Conservation (phyloP, 352 stramenopile genomes). For the Peronospora farinosa region DNA sequence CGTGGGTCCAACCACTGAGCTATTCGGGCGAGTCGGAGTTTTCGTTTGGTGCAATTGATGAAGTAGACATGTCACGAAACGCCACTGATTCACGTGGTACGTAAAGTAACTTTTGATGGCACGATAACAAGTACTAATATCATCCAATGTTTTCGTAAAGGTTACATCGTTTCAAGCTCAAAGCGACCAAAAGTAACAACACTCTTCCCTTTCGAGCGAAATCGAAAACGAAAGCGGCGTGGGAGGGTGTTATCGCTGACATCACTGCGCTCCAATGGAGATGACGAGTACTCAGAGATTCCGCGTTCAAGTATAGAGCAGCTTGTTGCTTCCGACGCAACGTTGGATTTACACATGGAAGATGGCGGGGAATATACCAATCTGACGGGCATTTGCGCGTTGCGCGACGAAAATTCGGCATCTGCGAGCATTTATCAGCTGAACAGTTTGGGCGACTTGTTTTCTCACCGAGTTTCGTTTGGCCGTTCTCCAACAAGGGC, state of each 20-base stretch:
- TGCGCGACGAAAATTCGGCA: conserved; percentile 23
- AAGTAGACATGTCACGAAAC: conserved; percentile 34
- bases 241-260: conserved; percentile 32
- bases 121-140: background rate
- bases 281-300: conserved; percentile 30
- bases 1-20: conserved; percentile 40
- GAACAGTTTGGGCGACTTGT: conserved; percentile 61
- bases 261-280: conserved; percentile 30
- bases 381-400: conserved; percentile 42
- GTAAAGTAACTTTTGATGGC: background rate
- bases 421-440: conserved; percentile 52
- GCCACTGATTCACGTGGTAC: conserved; percentile 30
- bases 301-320: conserved; percentile 27
- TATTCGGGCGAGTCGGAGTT: conserved; percentile 16
- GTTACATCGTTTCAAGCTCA: conserved; percentile 41
- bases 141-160: conserved; percentile 10
- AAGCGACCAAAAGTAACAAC: conserved; percentile 35
- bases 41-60: conserved; percentile 40
- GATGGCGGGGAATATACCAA: conserved; percentile 57
- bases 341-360: conserved; percentile 50
- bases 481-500: conserved; percentile 24
- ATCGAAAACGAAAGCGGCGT: conserved; percentile 16
- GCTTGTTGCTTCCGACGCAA: conserved; percentile 49
- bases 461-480: conserved; percentile 49
- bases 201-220: conserved; percentile 43